These are phyloP conservation scores for Penicillium sp. DNA, from an alignment of 2,329 filamentous ascomycete species.

Conservation along the genomic window DNA sequence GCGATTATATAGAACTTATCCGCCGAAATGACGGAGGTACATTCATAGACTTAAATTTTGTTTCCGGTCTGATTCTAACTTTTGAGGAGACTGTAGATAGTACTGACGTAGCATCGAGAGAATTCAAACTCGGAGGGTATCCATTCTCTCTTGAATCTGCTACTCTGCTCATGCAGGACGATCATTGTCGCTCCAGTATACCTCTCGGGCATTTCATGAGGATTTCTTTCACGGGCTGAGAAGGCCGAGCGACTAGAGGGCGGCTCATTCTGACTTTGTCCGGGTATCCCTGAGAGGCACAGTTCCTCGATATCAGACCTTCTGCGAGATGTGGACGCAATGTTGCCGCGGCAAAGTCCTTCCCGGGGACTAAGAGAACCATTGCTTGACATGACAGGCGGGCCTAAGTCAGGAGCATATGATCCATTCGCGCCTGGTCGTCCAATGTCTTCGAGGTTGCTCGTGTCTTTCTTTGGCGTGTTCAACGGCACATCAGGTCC, in stretches of 20 bases:
- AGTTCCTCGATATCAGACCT: not conserved
- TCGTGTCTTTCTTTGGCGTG: not conserved
- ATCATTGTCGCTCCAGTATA: not conserved
- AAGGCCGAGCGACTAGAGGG: not conserved
- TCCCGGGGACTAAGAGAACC: not conserved
- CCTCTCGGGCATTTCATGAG: not conserved
- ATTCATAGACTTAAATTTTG: not conserved
- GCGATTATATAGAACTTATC: not conserved
- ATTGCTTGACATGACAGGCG: not conserved
- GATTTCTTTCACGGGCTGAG: not conserved
- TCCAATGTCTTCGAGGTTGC: not conserved
- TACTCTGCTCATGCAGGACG: not conserved
- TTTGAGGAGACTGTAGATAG: not conserved
- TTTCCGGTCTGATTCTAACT: not conserved
- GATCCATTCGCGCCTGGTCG: not conserved
- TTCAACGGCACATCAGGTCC: not conserved
- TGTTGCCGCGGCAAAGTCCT: not conserved
- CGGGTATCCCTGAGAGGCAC: not conserved
- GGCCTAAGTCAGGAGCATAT: not conserved
- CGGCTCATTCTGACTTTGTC: not conserved
- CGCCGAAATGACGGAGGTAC: not conserved
- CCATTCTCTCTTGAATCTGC: not conserved
- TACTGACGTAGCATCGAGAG: not conserved
- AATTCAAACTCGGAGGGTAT: not conserved
- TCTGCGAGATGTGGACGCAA: not conserved